Evolutionary conservation across 2,329 filamentous ascomycete species (phyloP).

Genomic region (Monascus ruber): DNA sequence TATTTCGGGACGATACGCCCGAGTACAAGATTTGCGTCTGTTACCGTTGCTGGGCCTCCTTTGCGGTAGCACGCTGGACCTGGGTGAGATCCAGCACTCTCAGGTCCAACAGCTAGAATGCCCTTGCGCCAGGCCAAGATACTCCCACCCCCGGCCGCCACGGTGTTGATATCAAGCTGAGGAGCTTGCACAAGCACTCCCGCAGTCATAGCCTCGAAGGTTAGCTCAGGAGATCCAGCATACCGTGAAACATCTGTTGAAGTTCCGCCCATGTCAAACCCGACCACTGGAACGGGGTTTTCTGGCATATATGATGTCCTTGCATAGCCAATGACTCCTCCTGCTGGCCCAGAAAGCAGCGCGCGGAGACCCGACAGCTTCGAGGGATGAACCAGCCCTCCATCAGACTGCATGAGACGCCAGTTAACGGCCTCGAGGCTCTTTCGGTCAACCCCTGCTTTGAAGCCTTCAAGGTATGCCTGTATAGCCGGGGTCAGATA

Average conservation of each 20-base stretch:
- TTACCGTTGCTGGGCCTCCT: slow-evolving; percentile 80
- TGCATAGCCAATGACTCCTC: slow-evolving; percentile 85
- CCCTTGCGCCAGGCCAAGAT: slow-evolving; percentile 73
- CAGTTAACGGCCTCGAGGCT: slow-evolving; percentile 48
- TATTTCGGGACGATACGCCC: slow-evolving; percentile 76
- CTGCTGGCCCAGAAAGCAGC: slow-evolving; percentile 76
- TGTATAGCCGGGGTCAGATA: slow-evolving; percentile 66
- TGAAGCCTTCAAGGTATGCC: slow-evolving; percentile 47
- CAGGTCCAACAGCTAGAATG: slow-evolving; percentile 78
- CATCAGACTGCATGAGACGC: slow-evolving; percentile 71
- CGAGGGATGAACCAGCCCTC: slow-evolving; percentile 42
- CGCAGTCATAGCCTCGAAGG: slow-evolving; percentile 83
- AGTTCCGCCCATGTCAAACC: slow-evolving; percentile 92
- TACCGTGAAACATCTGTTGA: slow-evolving; percentile 81
- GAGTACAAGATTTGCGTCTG: slow-evolving; percentile 79
- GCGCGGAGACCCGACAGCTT: slow-evolving; percentile 70
- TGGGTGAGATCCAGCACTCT: slow-evolving; percentile 79
- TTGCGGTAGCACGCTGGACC: slow-evolving; percentile 87
- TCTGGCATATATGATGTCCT: slow-evolving; percentile 74
- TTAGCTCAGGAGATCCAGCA: slow-evolving; percentile 76
- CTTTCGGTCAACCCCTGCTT: slow-evolving; percentile 44
- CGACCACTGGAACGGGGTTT: slow-evolving; percentile 72
- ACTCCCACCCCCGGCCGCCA: slow-evolving; percentile 65
- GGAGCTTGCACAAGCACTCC: slow-evolving; percentile 84
- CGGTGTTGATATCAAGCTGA: slow-evolving; percentile 85